Evolutionary conservation across 768 basidiomycete species (phyloP), one percentile per base, ranked within the genome.

Genomic region (Boletus huronensis): DNA sequence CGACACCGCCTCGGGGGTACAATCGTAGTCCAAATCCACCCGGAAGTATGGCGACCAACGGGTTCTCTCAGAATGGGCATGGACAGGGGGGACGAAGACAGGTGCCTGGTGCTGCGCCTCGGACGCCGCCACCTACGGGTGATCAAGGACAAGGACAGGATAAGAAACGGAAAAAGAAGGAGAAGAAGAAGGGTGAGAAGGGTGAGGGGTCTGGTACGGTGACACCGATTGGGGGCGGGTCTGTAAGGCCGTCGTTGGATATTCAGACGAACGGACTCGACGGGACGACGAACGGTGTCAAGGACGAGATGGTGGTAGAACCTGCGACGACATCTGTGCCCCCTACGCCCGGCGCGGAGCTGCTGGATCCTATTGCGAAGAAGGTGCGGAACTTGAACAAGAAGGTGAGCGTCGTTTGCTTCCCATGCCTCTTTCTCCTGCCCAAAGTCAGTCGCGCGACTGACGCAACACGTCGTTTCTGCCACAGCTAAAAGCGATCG

Each of bases 381-480:
- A 98, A 96, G 80, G 82, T 89, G 45, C 80, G 97, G 63, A 98
- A 97, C 70, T 65, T 99, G 71, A 91, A 83, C 69, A 99, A 99
- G 81, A 99, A 97, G 86, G 94, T 89, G 38, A 16, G 55, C 2
- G 17, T 29, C 19, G 40, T 46, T 54, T 23, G 21, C 36, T 36
- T 40, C 23, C 23, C 41, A 10, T n/a, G 17, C 19, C 2, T n/a
- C 16, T 7, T 4, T 38, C 31, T 32, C 21, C 31, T 11, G 16
- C 5, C 9, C 14, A 9, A 19, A 5, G 10, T 40, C 23, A 6
- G 31, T 32, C 10, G 7, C 2, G 13, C 21, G 48, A 39, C 39
- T 54, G n/a, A 58, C 16, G 1, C 16, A 14, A 13, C 17, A 14
- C 26, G 26, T 19, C 40, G 6, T 3, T 17, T 19, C 26, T 32